Evolutionary conservation across 176 grass and related monocot species (phyloP), one percentile per base, ranked within the genome.

Genomic region (Zizania latifolia): DNA sequence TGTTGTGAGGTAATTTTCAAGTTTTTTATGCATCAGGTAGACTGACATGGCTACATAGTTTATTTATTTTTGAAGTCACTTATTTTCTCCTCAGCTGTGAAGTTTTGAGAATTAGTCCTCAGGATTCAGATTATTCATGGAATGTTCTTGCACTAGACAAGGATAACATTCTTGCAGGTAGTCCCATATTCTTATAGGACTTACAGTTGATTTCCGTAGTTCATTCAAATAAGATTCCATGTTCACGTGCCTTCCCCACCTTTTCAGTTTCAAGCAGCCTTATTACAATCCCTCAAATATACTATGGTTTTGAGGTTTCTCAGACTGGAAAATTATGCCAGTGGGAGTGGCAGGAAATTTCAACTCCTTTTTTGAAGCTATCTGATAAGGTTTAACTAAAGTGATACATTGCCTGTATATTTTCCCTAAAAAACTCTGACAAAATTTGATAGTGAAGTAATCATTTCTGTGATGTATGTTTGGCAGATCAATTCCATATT

Each of bases 101-200:
- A 87, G 82, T 98, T 50, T 76, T 51, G 59, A 81, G 75, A 83
- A 9, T 92, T 71, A 98, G 68, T 76, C 84, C 95, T 6, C 68
- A 90, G 53, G 82, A 98, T 40, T 86, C 91, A 35, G 84, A 86
- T 62, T 85, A 89, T 66, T 92, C 95, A 70, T 98, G 91, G 91
- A 80, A 84, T 64, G 30, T 92, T 90, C 91, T 98, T 81, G 91
- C 91, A 84, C 78, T 94, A 69, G 84, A 98, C 80, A 93, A 83
- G 53, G 68, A 94, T 64, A 88, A 90, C 81, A 78, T 98, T 90
- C 78, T 98, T 94, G 84, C 95, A 39, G 89, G 95, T 92, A 88
- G 81, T 16, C 36, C 16, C 57, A 70, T 73, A 24, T 36, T 45
- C 13, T 23, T 56, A 29, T 24, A 57, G 11, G 10, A 53, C 24